These are phyloP conservation scores for Colletotrichum sidae DNA, from an alignment of 2,329 filamentous ascomycete species.

Conservation along the genomic window DNA sequence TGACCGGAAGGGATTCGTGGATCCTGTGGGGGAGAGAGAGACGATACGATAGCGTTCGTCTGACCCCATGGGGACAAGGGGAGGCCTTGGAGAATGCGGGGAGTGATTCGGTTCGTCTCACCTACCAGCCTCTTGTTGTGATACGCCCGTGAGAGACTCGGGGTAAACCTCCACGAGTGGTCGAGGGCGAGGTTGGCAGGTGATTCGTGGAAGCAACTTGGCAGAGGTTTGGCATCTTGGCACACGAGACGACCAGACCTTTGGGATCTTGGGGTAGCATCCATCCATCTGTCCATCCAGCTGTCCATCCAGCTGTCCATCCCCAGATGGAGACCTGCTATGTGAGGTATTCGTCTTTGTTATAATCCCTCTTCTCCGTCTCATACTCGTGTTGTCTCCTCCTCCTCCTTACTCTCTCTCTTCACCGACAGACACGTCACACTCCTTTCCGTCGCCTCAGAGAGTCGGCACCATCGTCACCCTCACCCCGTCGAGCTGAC, in stretches of 20 bases:
- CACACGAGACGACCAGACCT: conserved; percentile 10
- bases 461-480: not conserved
- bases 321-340: not conserved
- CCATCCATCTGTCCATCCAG: not conserved
- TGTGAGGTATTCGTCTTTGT: not conserved
- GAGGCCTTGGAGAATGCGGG: conserved; percentile 20
- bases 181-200: not conserved
- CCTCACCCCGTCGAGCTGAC: not conserved
- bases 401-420: not conserved
- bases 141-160: not conserved
- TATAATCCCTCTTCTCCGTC: not conserved
- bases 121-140: not conserved
- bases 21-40: not conserved
- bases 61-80: not conserved
- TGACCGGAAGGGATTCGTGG: conserved; percentile 6
- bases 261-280: conserved; percentile 1
- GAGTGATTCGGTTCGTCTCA: not conserved
- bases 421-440: not conserved
- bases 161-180: conserved; percentile 7
- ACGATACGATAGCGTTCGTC: not conserved
- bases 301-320: not conserved
- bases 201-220: conserved; percentile 9
- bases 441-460: not conserved
- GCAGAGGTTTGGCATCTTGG: conserved; percentile 22
- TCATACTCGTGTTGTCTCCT: not conserved